Percentiles rank a stretch among this genome's conserved stretches.
Conservation (phyloP, 2,329 filamentous ascomycete genomes). For the Thermoascus crustaceus region DNA sequence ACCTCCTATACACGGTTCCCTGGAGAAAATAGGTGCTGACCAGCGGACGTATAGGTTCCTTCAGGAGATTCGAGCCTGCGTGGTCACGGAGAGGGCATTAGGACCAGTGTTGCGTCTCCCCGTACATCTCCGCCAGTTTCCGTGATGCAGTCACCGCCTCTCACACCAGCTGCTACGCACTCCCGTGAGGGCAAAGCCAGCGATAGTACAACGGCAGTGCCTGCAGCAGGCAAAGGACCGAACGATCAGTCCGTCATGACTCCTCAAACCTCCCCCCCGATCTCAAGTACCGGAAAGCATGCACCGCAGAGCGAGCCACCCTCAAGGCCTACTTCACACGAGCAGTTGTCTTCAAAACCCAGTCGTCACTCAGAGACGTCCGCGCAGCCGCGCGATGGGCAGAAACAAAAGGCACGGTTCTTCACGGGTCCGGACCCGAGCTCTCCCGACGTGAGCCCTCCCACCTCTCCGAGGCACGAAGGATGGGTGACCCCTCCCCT, state of each 20-base stretch:
- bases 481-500: conserved; percentile 42
- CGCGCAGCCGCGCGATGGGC: conserved; percentile 36
- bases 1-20: neutral
- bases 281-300: conserved; percentile 28
- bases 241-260: conserved; percentile 38
- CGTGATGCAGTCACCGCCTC: conserved; percentile 75
- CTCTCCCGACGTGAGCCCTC: conserved; percentile 56
- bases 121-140: conserved; percentile 58
- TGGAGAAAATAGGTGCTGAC: conserved; percentile 4
- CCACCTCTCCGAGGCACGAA: conserved; percentile 46
- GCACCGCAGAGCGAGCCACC: conserved; percentile 28
- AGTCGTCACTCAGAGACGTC: conserved; percentile 37
- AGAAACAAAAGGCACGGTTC: conserved; percentile 46
- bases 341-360: conserved; percentile 33
- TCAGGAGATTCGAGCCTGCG: conserved; percentile 54
- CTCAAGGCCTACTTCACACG: conserved; percentile 34
- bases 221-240: conserved; percentile 25
- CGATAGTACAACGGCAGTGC: conserved; percentile 23
- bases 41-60: conserved; percentile 23
- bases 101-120: conserved; percentile 58
- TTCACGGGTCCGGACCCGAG: conserved; percentile 48
- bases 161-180: conserved; percentile 74
- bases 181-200: conserved; percentile 44
- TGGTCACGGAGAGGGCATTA: conserved; percentile 48
- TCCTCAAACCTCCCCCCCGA: conserved; percentile 47